These are phyloP conservation scores for Cystofilobasidium bisporidii DNA, from an alignment of 768 basidiomycete genomes.

Conservation along the genomic window DNA sequence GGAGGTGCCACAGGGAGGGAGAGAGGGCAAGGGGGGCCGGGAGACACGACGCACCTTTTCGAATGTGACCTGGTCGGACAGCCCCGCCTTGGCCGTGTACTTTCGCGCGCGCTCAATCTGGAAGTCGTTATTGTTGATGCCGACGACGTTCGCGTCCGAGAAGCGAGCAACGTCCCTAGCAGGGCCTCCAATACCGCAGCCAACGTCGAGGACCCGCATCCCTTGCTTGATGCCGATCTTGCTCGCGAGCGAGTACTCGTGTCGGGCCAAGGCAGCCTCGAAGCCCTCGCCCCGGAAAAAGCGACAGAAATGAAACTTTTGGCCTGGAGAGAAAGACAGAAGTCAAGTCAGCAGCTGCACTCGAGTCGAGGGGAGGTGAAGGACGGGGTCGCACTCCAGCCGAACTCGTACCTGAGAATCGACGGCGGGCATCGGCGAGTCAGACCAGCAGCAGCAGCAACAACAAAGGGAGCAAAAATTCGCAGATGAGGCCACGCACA, in stretches of 20 bases:
- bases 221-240: conserved; percentile 74
- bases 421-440: no score
- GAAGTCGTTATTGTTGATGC: conserved; percentile 93
- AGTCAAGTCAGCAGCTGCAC: no score
- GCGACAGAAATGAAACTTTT: neutral
- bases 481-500: conserved; percentile 35
- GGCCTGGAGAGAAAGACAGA: no score
- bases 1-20: no score
- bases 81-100: conserved; percentile 66
- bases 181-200: conserved; percentile 92
- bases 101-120: conserved; percentile 75
- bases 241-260: conserved; percentile 90
- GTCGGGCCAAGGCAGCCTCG: conserved; percentile 56
- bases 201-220: conserved; percentile 95
- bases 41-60: conserved; percentile 44
- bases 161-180: conserved; percentile 89
- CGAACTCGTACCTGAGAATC: conserved; percentile 61
- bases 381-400: conserved; percentile 35
- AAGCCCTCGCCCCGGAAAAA: conserved; percentile 2
- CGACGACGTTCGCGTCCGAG: conserved; percentile 70
- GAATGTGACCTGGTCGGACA: conserved; percentile 67
- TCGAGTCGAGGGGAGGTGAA: no score
- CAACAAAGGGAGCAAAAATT: no score
- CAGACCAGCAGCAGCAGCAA: no score
- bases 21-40: no score